Percentiles rank a stretch among this genome's conserved stretches.
These are phyloP conservation scores for Sindora glabra DNA, from an alignment of 306 rosid species.

Conservation along the genomic window DNA sequence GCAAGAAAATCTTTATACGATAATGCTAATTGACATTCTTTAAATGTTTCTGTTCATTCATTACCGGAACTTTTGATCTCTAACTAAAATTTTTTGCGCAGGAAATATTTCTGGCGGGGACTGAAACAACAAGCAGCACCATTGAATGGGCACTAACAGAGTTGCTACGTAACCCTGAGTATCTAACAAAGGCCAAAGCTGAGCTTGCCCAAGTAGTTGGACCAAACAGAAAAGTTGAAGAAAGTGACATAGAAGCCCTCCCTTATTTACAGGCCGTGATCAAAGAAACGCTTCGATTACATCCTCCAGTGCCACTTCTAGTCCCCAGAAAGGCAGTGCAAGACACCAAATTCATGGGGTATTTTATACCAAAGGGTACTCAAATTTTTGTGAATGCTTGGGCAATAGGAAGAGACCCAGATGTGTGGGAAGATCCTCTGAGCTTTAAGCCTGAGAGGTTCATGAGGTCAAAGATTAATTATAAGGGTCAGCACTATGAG, in stretches of 20 bases:
- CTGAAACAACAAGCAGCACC: conserved; percentile 51
- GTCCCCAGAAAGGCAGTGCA: conserved; percentile 36
- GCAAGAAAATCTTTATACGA: too few relatives aligned
- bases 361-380: conserved; percentile 37
- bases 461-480: conserved; percentile 12
- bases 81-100: neutral
- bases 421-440: conserved; percentile 34
- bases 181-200: conserved; percentile 14
- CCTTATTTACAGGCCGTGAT: conserved; percentile 32
- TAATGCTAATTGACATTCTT: too few relatives aligned
- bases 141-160: conserved; percentile 54
- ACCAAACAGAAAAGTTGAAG: conserved; percentile 22
- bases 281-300: conserved; percentile 44
- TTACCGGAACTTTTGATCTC: too few relatives aligned
- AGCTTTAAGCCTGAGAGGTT: conserved; percentile 47
- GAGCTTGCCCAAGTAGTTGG: conserved; percentile 38
- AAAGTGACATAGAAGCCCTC: conserved; percentile 42
- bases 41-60: too few relatives aligned
- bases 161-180: conserved; percentile 21
- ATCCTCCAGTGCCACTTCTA: conserved; percentile 51
- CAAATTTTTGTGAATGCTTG: conserved; percentile 45
- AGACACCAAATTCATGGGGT: conserved; percentile 38
- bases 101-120: conserved; percentile 56
- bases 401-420: conserved; percentile 62
- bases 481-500: conserved; percentile 40